phyloP scores from a whole-genome alignment of 2,329 filamentous ascomycete genomes.

The Xylaria sp. region DNA sequence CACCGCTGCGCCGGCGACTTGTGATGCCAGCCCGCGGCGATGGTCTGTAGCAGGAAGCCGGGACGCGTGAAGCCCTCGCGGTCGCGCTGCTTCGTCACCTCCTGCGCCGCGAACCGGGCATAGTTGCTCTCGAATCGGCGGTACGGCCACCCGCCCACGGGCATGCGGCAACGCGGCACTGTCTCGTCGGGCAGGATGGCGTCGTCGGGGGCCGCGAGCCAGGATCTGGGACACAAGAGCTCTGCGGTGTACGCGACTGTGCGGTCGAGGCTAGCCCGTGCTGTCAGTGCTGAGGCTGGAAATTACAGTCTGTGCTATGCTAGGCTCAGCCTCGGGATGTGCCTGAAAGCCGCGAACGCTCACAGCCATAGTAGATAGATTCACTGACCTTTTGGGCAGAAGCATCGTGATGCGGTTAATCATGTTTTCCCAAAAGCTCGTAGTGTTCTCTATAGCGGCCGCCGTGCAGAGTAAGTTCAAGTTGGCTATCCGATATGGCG shows the following conservation, averaged over 20 bases:
- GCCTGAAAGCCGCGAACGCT: no score
- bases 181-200: conserved; percentile 53
- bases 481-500: conserved; percentile 58
- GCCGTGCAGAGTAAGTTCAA: conserved; percentile 68
- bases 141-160: conserved; percentile 35
- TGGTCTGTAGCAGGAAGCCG: conserved; percentile 77
- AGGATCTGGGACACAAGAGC: conserved; percentile 69
- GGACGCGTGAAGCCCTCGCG: conserved; percentile 63
- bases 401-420: conserved; percentile 60
- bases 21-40: conserved; percentile 80
- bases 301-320: no score
- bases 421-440: conserved; percentile 69
- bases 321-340: no score
- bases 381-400: conserved; percentile 63
- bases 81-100: conserved; percentile 73
- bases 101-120: conserved; percentile 81
- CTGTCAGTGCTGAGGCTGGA: neutral
- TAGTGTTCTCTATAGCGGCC: conserved; percentile 64
- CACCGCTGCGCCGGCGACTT: conserved; percentile 72
- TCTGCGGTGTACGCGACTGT: conserved; percentile 68
- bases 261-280: conserved; percentile 58
- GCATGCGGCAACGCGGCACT: conserved; percentile 43
- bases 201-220: conserved; percentile 67
- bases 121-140: conserved; percentile 73
- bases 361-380: neutral